Conservation (phyloP, 2,329 filamentous ascomycete genomes). For the Ilyonectria robusta region DNA sequence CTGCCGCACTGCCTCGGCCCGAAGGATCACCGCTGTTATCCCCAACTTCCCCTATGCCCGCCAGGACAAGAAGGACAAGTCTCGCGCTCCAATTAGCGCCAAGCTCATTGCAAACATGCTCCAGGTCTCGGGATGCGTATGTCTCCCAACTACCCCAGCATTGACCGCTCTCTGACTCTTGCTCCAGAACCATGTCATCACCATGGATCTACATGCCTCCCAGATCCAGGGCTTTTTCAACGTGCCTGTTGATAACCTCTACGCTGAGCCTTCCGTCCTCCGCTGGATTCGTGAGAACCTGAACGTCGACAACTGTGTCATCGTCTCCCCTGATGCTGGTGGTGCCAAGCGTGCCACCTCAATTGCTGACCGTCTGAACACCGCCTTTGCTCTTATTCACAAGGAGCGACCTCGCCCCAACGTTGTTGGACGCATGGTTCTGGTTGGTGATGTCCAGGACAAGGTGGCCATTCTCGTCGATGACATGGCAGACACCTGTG, state of each 20-base stretch:
- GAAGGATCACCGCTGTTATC: slow-evolving; percentile 94
- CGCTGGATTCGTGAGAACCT: slow-evolving; percentile 93
- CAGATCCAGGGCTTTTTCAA: slow-evolving; percentile 99
- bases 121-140: slow-evolving; percentile 86
- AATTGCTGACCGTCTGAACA: slow-evolving; percentile 91
- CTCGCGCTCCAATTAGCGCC: slow-evolving; percentile 94
- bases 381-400: slow-evolving; percentile 94
- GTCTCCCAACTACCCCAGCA: slow-evolving; percentile 30
- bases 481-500: slow-evolving; percentile 98
- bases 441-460: slow-evolving; percentile 93
- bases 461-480: slow-evolving; percentile 97
- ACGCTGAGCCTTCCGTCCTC: slow-evolving; percentile 92
- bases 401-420: slow-evolving; percentile 91
- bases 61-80: slow-evolving; percentile 97
- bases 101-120: slow-evolving; percentile 98
- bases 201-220: slow-evolving; percentile 94
- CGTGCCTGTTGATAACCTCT: slow-evolving; percentile 81
- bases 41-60: slow-evolving; percentile 97
- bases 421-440: slow-evolving; percentile 90
- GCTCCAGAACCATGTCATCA: slow-evolving; percentile 75
- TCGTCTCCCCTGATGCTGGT: slow-evolving; percentile 94
- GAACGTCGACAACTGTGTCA: slow-evolving; percentile 85
- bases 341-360: slow-evolving; percentile 95
- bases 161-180: slow-evolving; percentile 19
- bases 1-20: slow-evolving; percentile 78